Conservation (phyloP, 306 rosid species). For the Trifolium pratense region DNA sequence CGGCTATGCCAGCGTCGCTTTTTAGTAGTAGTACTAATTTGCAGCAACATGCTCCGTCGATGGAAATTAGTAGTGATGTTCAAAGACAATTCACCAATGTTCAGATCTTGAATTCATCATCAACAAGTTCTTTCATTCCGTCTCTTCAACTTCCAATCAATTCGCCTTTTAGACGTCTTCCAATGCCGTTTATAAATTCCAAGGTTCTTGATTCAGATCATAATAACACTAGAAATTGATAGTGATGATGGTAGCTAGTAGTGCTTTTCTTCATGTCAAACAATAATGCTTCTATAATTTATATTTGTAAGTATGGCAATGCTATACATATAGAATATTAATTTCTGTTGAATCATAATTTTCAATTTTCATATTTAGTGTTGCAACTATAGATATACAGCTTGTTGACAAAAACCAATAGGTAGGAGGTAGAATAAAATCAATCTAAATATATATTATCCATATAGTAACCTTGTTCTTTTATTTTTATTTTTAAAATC, state of each 20-base stretch:
- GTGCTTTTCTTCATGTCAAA: conserved; percentile 30
- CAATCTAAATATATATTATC: too few relatives aligned
- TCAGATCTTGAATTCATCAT: conserved; percentile 56
- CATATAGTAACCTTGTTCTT: too few relatives aligned
- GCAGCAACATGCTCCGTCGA: conserved; percentile 42
- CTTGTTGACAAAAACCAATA: conserved; percentile 16
- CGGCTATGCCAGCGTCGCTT: conserved; percentile 45
- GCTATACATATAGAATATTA: conserved; percentile 43
- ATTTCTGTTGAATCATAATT: conserved; percentile 40
- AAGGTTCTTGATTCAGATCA: conserved; percentile 53
- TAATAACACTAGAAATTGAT: conserved; percentile 20
- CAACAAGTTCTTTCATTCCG: conserved; percentile 21
- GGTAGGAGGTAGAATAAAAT: neutral
- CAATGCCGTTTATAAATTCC: conserved; percentile 41
- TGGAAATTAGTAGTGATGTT: conserved; percentile 45
- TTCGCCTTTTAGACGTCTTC: conserved; percentile 52
- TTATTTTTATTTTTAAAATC: too few relatives aligned
- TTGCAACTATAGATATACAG: conserved; percentile 7
- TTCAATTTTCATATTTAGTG: neutral
- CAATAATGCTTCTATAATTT: conserved; percentile 20
- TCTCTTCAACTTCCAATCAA: conserved; percentile 20
- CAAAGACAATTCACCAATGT: conserved; percentile 52
- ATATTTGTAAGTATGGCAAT: conserved; percentile 37
- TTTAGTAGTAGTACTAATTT: conserved; percentile 42
- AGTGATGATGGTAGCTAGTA: neutral